phyloP scores from a whole-genome alignment of 768 basidiomycete species.

The Rhizopogon vinicolor region DNA sequence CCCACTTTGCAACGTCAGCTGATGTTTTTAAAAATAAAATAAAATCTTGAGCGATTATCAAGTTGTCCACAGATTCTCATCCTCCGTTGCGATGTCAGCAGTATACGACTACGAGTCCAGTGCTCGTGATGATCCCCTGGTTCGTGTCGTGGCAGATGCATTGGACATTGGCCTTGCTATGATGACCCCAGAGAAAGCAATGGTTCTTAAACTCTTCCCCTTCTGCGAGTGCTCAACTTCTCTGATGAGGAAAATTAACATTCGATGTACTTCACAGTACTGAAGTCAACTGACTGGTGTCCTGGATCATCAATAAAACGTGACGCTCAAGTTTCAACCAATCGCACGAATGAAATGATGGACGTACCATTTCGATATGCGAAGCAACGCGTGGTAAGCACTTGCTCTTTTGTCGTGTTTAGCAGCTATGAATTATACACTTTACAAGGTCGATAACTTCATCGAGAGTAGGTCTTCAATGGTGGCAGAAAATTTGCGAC shows the following conservation, averaged over 20 bases:
- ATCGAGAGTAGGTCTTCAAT: slow-evolving; percentile 11
- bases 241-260: not conserved
- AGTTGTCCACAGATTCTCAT: slow-evolving; percentile 5
- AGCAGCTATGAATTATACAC: slow-evolving; percentile 10
- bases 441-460: slow-evolving; percentile 11
- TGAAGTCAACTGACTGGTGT: slow-evolving; percentile 4
- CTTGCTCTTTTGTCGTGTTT: not conserved
- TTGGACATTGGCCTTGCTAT: not conserved
- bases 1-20: not conserved
- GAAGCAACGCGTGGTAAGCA: too few relatives aligned
- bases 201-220: not conserved
- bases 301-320: too few relatives aligned
- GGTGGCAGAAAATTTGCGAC: slow-evolving; percentile 4
- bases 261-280: not conserved
- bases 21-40: not conserved
- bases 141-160: not conserved
- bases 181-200: not conserved
- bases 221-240: slow-evolving; percentile 3
- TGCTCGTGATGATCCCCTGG: not conserved
- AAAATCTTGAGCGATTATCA: slow-evolving; percentile 19
- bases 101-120: not conserved
- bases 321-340: too few relatives aligned
- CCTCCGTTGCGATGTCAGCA: not conserved
- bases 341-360: too few relatives aligned
- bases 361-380: too few relatives aligned